These are phyloP conservation scores for Limnanthes douglasii DNA, from an alignment of 345 rosid species.

Conservation along the genomic window DNA sequence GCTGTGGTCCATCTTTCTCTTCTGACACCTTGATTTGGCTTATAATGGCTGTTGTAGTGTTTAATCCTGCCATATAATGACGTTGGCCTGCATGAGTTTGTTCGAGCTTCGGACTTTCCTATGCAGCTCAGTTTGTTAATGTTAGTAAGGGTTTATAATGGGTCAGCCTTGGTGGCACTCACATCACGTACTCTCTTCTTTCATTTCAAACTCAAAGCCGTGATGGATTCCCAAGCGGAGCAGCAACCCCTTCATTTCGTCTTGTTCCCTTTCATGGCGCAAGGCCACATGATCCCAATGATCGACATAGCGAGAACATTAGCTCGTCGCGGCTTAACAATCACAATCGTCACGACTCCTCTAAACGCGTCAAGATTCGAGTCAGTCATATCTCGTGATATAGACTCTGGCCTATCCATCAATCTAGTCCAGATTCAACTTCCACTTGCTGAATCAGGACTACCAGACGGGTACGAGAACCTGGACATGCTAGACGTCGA, in stretches of 20 bases:
- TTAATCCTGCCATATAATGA: too few species aligned
- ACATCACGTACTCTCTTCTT: too few species aligned
- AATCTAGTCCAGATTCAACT: background rate
- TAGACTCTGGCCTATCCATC: background rate
- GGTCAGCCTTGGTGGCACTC: too few species aligned
- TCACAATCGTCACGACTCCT: background rate
- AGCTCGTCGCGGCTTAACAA: background rate
- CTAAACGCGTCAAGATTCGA: background rate
- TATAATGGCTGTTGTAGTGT: too few species aligned
- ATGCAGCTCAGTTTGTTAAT: too few species aligned
- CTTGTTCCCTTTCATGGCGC: background rate
- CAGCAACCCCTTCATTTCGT: conserved; percentile 1
- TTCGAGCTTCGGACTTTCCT: too few species aligned
- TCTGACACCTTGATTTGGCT: too few species aligned
- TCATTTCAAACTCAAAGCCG: too few species aligned
- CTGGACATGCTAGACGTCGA: background rate
- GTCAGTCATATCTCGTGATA: conserved; percentile 4
- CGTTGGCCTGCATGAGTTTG: too few species aligned
- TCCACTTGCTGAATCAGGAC: background rate
- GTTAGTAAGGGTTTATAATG: too few species aligned
- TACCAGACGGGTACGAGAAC: background rate
- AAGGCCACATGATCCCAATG: background rate
- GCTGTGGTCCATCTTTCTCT: too few species aligned
- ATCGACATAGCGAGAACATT: background rate
- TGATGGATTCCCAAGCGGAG: conserved; percentile 12